Conservation (phyloP, 169 alveolate species). For the Plasmodium chabaudi region DNA sequence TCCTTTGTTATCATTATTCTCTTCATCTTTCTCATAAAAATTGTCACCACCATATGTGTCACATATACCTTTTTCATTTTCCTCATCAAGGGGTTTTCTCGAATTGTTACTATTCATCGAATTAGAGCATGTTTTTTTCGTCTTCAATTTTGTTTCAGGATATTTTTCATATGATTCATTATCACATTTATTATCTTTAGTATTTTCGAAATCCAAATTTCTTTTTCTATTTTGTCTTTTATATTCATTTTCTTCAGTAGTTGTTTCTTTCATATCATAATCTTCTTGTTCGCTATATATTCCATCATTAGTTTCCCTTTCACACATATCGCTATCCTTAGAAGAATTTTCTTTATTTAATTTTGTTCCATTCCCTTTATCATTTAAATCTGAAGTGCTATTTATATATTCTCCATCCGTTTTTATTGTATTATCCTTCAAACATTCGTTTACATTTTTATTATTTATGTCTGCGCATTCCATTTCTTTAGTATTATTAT, state of each 20-base stretch:
- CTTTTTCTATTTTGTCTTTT: conserved; percentile 20
- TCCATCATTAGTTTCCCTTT: neutral
- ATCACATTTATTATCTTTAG: conserved; percentile 4
- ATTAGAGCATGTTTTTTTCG: conserved; percentile 8
- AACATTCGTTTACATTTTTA: neutral
- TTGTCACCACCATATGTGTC: neutral
- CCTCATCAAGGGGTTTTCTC: neutral
- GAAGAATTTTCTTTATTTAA: conserved; percentile 1
- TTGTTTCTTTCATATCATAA: neutral
- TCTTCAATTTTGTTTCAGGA: neutral
- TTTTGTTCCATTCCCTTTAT: neutral
- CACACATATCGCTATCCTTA: neutral
- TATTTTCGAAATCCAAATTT: conserved; percentile 3
- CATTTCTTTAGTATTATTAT: neutral
- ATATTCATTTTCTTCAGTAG: conserved; percentile 21
- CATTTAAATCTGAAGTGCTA: conserved; percentile 9
- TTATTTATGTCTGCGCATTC: neutral
- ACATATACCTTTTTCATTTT: neutral
- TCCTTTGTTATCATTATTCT: neutral
- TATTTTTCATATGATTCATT: neutral
- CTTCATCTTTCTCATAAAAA: neutral
- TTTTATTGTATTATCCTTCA: neutral
- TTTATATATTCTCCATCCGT: neutral
- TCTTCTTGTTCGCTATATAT: conserved; percentile 1
- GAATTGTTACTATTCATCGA: neutral